These are phyloP conservation scores for Candida chauliodis DNA, from an alignment of 805 yeast genomes.

Conservation along the genomic window DNA sequence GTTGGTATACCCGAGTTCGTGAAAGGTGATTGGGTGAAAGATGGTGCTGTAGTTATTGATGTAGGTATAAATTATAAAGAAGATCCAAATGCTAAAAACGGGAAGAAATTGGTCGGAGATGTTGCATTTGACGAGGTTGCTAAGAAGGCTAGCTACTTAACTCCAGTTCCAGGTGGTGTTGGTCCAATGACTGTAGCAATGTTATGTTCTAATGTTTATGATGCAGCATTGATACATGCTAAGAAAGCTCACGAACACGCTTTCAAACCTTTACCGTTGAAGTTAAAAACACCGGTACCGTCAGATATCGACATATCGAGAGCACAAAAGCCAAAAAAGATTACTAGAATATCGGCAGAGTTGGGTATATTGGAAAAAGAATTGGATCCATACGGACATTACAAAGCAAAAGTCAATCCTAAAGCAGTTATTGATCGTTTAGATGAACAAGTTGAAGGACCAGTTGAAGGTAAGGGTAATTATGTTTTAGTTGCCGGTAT, in stretches of 20 bases:
- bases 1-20: conserved; percentile 84
- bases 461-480: conserved; percentile 65
- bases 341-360: conserved; percentile 71
- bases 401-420: conserved; percentile 81
- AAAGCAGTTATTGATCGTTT: conserved; percentile 63
- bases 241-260: conserved; percentile 45
- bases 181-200: conserved; percentile 99
- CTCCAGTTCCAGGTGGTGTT: conserved; percentile 99
- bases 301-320: conserved; percentile 89
- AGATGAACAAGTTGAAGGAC: conserved; percentile 58
- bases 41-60: conserved; percentile 82
- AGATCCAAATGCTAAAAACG: conserved; percentile 71
- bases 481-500: conserved; percentile 94
- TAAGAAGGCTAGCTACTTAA: conserved; percentile 62
- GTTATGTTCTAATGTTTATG: conserved; percentile 79
- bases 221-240: conserved; percentile 67
- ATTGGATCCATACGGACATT: conserved; percentile 83
- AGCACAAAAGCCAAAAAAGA: conserved; percentile 81
- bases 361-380: conserved; percentile 76
- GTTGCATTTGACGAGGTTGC: conserved; percentile 75
- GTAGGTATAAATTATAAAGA: conserved; percentile 92
- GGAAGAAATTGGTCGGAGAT: conserved; percentile 88
- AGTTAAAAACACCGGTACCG: conserved; percentile 65
- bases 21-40: conserved; percentile 83
- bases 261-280: conserved; percentile 55